Percentiles rank a stretch among this genome's conserved stretches.
These are phyloP conservation scores for Fusarium dimerum DNA, from an alignment of 2,329 filamentous ascomycete species.

Conservation along the genomic window DNA sequence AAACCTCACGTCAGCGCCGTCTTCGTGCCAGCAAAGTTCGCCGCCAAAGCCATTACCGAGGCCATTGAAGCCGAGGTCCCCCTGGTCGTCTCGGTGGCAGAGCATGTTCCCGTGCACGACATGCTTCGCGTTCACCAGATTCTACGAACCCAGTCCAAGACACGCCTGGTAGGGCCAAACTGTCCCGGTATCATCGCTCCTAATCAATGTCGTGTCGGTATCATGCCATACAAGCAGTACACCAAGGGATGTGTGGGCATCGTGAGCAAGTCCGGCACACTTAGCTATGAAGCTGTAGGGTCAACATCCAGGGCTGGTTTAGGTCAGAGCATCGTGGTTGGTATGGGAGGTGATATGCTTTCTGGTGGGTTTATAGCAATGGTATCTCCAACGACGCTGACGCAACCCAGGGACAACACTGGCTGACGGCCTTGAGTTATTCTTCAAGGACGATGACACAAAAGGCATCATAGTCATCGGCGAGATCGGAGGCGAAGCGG, in stretches of 20 bases:
- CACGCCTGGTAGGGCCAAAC: slow-evolving; percentile 77
- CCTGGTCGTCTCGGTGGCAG: slow-evolving; percentile 75
- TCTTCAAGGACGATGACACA: slow-evolving; percentile 68
- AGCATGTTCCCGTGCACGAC: slow-evolving; percentile 78
- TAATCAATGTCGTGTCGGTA: slow-evolving; percentile 57
- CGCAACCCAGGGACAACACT: slow-evolving; percentile 56
- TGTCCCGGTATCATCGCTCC: slow-evolving; percentile 79
- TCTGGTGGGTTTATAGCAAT: slow-evolving; percentile 47
- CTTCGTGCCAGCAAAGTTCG: slow-evolving; percentile 70
- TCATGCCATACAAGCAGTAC: slow-evolving; percentile 44
- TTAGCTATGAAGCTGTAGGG: slow-evolving; percentile 79
- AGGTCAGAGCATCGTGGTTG: slow-evolving; percentile 75
- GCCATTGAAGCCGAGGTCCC: slow-evolving; percentile 78
- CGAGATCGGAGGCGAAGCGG: slow-evolving; percentile 70
- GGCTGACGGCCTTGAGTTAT: slow-evolving; percentile 67
- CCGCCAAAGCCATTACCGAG: slow-evolving; percentile 69
- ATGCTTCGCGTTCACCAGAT: slow-evolving; percentile 71
- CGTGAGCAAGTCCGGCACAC: slow-evolving; percentile 76
- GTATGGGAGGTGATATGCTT: slow-evolving; percentile 75
- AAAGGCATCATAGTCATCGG: slow-evolving; percentile 72
- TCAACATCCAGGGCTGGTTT: slow-evolving; percentile 72
- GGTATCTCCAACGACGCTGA: not conserved
- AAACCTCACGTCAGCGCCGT: slow-evolving; percentile 69
- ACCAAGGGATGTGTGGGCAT: slow-evolving; percentile 68
- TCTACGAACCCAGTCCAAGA: slow-evolving; percentile 69